Base-by-base conservation (phyloP, 371 early-diverging fungal genomes). In the Lichtheimia hyalospora region DNA sequence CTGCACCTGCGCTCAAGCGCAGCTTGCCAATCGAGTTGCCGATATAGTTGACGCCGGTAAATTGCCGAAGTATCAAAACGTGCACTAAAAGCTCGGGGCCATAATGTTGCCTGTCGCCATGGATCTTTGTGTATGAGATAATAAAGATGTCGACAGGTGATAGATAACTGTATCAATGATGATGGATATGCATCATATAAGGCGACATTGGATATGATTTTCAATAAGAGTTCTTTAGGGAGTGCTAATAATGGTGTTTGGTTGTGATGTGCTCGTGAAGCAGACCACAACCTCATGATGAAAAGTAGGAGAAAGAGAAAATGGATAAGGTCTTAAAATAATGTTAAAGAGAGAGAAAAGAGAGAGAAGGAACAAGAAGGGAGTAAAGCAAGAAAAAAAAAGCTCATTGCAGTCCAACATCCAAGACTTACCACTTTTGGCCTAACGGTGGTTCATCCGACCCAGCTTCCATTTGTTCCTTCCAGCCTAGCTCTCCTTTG, bases 1-100 rank as follows among this genome's bases (percentile, higher is more conserved):
- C 44, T 69, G 58, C 66, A 75, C 18, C 79, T 68, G 20, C 60
- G 64, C 62, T 68, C 52, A n/a, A 73, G 27, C 14, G 54, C 61
- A 15, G 41, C 28, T 49, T 74, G 66, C 74, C 76, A 79, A 53
- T 79, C 60, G 23, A 68, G 54, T 40, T 58, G 43, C 12, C 42
- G 46, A 46, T 70, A 49, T 2, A 75, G 54, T 48, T 63, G 60
- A 21, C 79, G 64, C 10, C 79, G 64, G 62, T 72, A 70, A 34
- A 79, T 71, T 6, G 79, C 79, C 18, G 34, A 52, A 10, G 76
- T 75, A 60, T 79, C 79, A 46, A 75, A 79, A 34, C 72, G 67
- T 28, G 53, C 54, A 4, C 62, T 66, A 55, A 79, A 79, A 15
- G 74, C 74, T 48, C 52, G 52, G 4, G 69, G 66, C 79, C 79